These are phyloP conservation scores for Xylariomycetidae sp. DNA, from an alignment of 2,329 filamentous ascomycete species.

Conservation along the genomic window DNA sequence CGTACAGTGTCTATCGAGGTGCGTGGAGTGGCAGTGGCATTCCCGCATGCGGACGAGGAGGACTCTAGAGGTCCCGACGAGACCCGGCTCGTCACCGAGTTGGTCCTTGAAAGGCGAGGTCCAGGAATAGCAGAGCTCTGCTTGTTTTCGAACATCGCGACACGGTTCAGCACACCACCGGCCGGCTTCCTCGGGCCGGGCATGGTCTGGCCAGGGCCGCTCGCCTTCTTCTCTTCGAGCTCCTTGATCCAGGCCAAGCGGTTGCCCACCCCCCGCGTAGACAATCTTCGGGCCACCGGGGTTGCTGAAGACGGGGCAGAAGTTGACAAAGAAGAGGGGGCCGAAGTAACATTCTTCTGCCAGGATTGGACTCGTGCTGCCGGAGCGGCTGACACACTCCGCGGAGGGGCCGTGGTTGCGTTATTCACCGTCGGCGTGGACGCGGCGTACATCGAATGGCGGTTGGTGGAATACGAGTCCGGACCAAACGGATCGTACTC, in stretches of 20 bases:
- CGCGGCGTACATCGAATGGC: slow-evolving; percentile 10
- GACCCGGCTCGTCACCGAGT: slow-evolving; percentile 12
- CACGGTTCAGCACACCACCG: slow-evolving; percentile 9
- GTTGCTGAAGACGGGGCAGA: not conserved
- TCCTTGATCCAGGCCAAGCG: slow-evolving; percentile 13
- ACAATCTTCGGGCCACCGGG: slow-evolving; percentile 5
- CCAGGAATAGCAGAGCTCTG: slow-evolving; percentile 3
- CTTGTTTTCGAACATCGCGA: slow-evolving; percentile 13
- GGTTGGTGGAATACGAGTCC: not conserved
- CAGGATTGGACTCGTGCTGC: slow-evolving; percentile 9
- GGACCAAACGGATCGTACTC: not conserved
- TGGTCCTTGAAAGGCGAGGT: slow-evolving; percentile 8
- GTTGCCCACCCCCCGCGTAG: slow-evolving; percentile 6
- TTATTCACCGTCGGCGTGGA: slow-evolving; percentile 1
- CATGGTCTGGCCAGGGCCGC: slow-evolving; percentile 3
- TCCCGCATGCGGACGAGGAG: slow-evolving; percentile 5
- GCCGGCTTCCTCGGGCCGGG: slow-evolving; percentile 8
- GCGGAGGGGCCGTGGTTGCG: not conserved
- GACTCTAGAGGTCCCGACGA: slow-evolving; percentile 9
- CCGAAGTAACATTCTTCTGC: slow-evolving; percentile 10
- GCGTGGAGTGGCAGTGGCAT: slow-evolving; percentile 6
- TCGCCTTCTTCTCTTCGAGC: slow-evolving; percentile 14
- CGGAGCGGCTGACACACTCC: slow-evolving; percentile 5
- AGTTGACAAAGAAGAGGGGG: slow-evolving; percentile 1
- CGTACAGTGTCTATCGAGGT: slow-evolving; percentile 11